A percentile compares a stretch with the other conserved stretches of the same genome.
These are phyloP conservation scores for Drechslerella coelobrocha DNA, from an alignment of 2,329 filamentous ascomycete genomes.

Conservation along the genomic window DNA sequence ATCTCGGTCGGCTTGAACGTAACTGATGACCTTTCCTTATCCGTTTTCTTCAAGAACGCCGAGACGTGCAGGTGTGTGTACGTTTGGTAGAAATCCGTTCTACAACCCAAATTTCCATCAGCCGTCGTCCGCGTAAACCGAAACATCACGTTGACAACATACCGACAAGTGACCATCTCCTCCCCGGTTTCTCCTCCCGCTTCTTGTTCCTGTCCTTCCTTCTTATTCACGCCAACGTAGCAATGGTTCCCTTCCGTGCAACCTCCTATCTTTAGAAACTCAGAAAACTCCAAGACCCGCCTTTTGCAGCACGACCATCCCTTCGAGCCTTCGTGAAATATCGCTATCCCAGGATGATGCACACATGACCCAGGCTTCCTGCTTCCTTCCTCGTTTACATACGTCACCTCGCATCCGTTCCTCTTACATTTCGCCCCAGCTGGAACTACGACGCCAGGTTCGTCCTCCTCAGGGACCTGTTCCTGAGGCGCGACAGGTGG, in stretches of 20 bases:
- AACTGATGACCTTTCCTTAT: slow-evolving; percentile 77
- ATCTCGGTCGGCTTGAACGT: slow-evolving; percentile 71
- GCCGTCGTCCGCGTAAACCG: neutral
- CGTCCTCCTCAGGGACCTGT: slow-evolving; percentile 76
- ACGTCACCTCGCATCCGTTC: slow-evolving; percentile 73
- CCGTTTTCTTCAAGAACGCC: slow-evolving; percentile 96
- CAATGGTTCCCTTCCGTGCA: slow-evolving; percentile 84
- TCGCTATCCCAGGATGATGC: slow-evolving; percentile 85
- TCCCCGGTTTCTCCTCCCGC: slow-evolving; percentile 54
- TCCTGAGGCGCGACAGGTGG: slow-evolving; percentile 71
- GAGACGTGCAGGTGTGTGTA: slow-evolving; percentile 82
- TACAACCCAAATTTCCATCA: slow-evolving; percentile 56
- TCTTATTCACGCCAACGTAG: slow-evolving; percentile 78
- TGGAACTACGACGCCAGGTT: slow-evolving; percentile 74
- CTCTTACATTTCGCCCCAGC: slow-evolving; percentile 78
- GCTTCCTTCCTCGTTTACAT: slow-evolving; percentile 65
- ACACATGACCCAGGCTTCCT: slow-evolving; percentile 78
- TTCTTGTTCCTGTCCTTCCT: slow-evolving; percentile 62
- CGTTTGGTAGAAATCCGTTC: slow-evolving; percentile 95
- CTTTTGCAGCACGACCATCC: slow-evolving; percentile 97
- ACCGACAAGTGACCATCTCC: slow-evolving; percentile 66
- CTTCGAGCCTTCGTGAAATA: slow-evolving; percentile 97
- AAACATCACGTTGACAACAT: slow-evolving; percentile 66
- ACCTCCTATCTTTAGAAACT: slow-evolving; percentile 94
- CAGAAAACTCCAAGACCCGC: slow-evolving; percentile 92